These are phyloP conservation scores for Exophiala spinifera DNA, from an alignment of 2,329 filamentous ascomycete species.

Conservation along the genomic window DNA sequence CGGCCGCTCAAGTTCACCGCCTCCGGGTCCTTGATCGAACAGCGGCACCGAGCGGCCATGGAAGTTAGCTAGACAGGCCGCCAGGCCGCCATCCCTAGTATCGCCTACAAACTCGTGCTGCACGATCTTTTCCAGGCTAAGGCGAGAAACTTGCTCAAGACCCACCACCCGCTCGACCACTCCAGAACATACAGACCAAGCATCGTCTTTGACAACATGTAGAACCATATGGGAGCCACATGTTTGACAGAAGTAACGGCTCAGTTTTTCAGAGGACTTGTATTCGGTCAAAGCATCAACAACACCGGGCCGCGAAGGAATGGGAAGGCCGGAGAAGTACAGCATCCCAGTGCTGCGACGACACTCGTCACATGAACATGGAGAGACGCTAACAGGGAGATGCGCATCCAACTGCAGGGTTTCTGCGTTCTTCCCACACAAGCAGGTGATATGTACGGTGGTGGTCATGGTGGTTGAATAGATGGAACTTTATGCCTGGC, in stretches of 20 bases:
- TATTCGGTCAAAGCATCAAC: conserved; percentile 43
- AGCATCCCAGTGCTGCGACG: conserved; percentile 49
- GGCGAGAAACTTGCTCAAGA: conserved; percentile 19
- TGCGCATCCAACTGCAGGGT: conserved; percentile 14
- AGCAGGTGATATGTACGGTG: conserved; percentile 19
- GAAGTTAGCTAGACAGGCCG: conserved; percentile 24
- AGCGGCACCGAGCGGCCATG: conserved; percentile 33
- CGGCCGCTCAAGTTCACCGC: neutral
- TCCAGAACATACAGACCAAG: conserved; percentile 27
- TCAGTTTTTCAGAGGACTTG: conserved; percentile 41
- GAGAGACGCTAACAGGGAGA: conserved; percentile 20
- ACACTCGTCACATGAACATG: conserved; percentile 55
- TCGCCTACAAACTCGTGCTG: conserved; percentile 28
- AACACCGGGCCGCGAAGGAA: conserved; percentile 37
- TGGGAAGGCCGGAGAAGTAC: conserved; percentile 42
- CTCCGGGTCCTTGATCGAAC: conserved; percentile 15
- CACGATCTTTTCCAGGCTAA: conserved; percentile 24
- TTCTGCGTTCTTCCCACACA: conserved; percentile 24
- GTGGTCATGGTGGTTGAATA: conserved; percentile 9
- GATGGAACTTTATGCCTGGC: neutral
- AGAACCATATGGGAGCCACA: conserved; percentile 33
- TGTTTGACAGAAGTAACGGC: conserved; percentile 27
- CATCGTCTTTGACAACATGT: conserved; percentile 27
- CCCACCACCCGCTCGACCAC: conserved; percentile 20
- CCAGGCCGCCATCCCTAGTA: conserved; percentile 28